These are phyloP conservation scores for Candida quercuum DNA, from an alignment of 805 yeast genomes.

Conservation along the genomic window DNA sequence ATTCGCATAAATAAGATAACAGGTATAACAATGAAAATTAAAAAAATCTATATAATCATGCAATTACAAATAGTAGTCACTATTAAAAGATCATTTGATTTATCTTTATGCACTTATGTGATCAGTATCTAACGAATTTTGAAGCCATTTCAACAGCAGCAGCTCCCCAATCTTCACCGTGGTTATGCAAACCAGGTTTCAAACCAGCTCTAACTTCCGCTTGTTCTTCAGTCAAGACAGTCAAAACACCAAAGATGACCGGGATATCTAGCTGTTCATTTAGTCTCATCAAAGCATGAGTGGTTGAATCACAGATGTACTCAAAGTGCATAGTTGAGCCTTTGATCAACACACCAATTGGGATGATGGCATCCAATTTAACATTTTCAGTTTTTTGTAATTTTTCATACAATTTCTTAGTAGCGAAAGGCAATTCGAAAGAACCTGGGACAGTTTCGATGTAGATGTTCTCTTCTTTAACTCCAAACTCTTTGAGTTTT, in stretches of 20 bases:
- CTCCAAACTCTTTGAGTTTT: conserved; percentile 60
- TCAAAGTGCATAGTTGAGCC: conserved; percentile 98
- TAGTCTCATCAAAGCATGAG: conserved; percentile 78
- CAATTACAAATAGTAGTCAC: too few relatives aligned
- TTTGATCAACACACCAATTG: conserved; percentile 92
- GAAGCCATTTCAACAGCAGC: conserved; percentile 95
- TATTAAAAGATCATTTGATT: too few relatives aligned
- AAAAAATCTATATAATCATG: too few relatives aligned
- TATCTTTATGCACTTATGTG: too few relatives aligned
- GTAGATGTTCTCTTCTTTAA: conserved; percentile 66
- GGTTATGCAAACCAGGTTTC: conserved; percentile 80
- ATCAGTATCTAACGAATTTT: conserved; percentile 30
- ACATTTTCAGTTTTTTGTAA: conserved; percentile 32
- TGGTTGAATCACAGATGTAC: conserved; percentile 87
- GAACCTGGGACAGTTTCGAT: conserved; percentile 92
- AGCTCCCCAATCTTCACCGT: conserved; percentile 98
- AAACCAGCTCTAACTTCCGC: conserved; percentile 92
- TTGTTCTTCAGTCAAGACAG: conserved; percentile 91
- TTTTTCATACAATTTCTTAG: conserved; percentile 44
- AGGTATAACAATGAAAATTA: too few relatives aligned
- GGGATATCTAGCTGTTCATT: conserved; percentile 70
- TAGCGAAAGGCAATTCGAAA: conserved; percentile 86
- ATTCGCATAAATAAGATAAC: too few relatives aligned
- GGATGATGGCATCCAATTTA: conserved; percentile 78
- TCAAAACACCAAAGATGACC: conserved; percentile 88